Percentiles rank a stretch among this genome's conserved stretches.
Conservation (phyloP, 1,139 yeast species). For the Suhomyces maxii region DNA sequence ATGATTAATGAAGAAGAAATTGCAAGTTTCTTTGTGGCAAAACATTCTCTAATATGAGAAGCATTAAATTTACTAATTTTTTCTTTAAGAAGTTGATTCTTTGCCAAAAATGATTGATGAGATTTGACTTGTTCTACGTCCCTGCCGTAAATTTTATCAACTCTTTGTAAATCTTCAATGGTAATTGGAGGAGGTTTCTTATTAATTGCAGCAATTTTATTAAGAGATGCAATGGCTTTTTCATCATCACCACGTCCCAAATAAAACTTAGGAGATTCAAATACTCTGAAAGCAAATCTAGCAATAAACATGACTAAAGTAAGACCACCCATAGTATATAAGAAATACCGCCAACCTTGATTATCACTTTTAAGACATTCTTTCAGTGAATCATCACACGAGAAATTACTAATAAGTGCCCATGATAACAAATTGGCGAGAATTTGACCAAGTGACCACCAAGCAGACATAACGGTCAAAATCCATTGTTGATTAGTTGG, state of each 20-base stretch:
- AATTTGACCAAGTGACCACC: constrained; percentile 49
- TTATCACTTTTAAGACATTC: constrained; percentile 36
- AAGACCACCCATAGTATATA: constrained; percentile 44
- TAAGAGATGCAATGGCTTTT: constrained; percentile 34
- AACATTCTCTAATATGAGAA: constrained; percentile 36
- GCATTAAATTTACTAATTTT: constrained; percentile 30
- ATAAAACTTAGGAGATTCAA: constrained; percentile 42
- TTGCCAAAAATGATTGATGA: constrained; percentile 2
- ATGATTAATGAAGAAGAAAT: constrained; percentile 37
- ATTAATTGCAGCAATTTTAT: constrained; percentile 40
- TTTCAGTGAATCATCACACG: constrained; percentile 26
- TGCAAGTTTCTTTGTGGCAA: constrained; percentile 35
- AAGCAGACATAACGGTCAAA: constrained; percentile 42
- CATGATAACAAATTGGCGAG: constrained; percentile 41
- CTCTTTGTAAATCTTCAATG: constrained; percentile 29
- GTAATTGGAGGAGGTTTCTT: constrained; percentile 24
- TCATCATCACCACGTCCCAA: constrained; percentile 41
- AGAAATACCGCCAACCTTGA: constrained; percentile 46
- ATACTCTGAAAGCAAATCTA: constrained; percentile 37
- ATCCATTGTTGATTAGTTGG: constrained; percentile 42
- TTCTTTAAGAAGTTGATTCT: constrained; percentile 25
- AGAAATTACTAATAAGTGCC: constrained; percentile 41
- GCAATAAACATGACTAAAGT: constrained; percentile 38
- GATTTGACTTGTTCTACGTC: constrained; percentile 13
- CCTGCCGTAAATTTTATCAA: constrained; percentile 23